A percentile compares a stretch with the other conserved stretches of the same genome.
Conservation (phyloP, 2,329 filamentous ascomycete genomes). For the Aspergillus ibericus region DNA sequence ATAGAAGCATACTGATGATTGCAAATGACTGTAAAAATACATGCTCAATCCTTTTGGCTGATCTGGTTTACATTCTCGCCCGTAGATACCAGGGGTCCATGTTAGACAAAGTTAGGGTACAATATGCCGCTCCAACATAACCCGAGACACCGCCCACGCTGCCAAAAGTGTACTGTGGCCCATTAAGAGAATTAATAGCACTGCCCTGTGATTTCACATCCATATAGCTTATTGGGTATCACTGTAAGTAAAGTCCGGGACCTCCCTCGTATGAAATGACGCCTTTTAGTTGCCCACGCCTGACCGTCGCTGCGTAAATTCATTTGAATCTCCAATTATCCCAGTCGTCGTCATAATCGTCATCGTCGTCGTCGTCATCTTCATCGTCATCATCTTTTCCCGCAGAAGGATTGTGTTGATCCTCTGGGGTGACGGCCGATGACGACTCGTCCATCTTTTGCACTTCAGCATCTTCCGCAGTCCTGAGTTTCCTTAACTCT, state of each 20-base stretch:
- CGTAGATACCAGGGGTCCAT: background rate
- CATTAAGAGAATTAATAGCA: conserved; percentile 17
- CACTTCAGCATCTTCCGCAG: conserved; percentile 28
- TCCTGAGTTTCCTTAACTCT: conserved; percentile 54
- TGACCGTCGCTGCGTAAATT: conserved; percentile 18
- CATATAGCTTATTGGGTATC: conserved; percentile 36
- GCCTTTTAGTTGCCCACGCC: conserved; percentile 21
- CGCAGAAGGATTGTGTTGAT: conserved; percentile 36
- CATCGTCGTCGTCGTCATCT: conserved; percentile 38
- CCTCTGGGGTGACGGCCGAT: conserved; percentile 25
- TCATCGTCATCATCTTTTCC: conserved; percentile 29
- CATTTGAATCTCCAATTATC: conserved; percentile 46
- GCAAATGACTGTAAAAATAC: conserved; percentile 8
- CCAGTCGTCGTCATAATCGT: conserved; percentile 57
- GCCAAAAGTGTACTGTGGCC: conserved; percentile 9
- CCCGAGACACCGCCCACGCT: background rate
- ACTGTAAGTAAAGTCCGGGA: conserved; percentile 31
- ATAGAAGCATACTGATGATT: conserved; percentile 3
- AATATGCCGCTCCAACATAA: background rate
- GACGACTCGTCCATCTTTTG: conserved; percentile 26
- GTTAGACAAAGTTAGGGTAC: background rate
- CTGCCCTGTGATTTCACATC: conserved; percentile 19
- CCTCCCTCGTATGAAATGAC: conserved; percentile 26
- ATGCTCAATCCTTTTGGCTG: conserved; percentile 7
- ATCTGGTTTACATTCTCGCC: background rate